Evolutionary conservation across 139 green algal species (phyloP).

Genomic region (Chloropicon primus): DNA sequence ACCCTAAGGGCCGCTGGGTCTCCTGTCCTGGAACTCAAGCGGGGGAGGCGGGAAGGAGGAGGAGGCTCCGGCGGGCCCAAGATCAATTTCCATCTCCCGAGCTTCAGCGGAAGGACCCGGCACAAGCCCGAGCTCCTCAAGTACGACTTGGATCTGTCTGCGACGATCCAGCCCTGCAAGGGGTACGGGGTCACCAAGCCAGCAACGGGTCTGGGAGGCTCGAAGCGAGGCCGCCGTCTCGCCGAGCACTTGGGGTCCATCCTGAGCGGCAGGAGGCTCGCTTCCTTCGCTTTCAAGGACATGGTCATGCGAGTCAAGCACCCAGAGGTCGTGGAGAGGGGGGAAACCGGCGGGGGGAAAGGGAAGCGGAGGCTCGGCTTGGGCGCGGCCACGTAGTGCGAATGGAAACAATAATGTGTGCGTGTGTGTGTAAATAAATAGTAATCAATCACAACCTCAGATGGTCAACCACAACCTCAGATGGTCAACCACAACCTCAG

Average conservation of each 20-base stretch:
- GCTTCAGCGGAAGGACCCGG: constrained; percentile 60
- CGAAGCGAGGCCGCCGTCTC: background rate
- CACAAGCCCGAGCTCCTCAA: constrained; percentile 54
- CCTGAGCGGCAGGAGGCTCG: background rate
- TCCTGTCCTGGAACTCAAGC: background rate
- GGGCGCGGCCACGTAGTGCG: no score
- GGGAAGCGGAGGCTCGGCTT: no score
- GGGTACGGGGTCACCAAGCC: background rate
- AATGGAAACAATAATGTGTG: no score
- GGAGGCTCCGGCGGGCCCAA: background rate
- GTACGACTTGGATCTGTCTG: constrained; percentile 56
- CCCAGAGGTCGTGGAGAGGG: background rate
- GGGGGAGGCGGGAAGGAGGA: constrained; percentile 13
- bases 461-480: no score
- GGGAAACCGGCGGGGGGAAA: no score
- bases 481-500: no score
- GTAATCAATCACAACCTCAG: no score
- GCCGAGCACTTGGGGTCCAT: background rate
- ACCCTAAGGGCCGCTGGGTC: background rate
- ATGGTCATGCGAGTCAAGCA: background rate
- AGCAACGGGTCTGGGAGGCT: background rate
- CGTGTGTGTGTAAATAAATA: no score
- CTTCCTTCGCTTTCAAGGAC: background rate
- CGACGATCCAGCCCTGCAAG: constrained; percentile 13
- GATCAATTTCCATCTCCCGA: constrained; percentile 44